A percentile compares a stretch with the other conserved stretches of the same genome.
Evolutionary conservation across 257 asterid genomes (phyloP).

Genomic region (Gardenia jasminoides): DNA sequence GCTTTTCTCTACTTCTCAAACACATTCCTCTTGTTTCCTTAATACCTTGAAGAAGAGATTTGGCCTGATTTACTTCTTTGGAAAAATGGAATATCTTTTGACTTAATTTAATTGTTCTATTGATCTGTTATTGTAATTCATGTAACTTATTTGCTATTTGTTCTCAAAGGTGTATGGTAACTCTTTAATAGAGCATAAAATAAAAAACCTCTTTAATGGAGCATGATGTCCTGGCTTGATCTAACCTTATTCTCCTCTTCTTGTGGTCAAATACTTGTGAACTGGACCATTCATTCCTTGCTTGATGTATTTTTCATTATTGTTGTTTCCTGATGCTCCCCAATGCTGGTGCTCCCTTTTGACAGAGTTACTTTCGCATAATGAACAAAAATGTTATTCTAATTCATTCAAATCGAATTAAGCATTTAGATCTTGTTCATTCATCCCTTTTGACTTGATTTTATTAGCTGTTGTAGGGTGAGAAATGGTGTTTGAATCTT

Average conservation of each 20-base stretch:
- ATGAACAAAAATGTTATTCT: too few relatives aligned
- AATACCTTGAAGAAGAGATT: not conserved
- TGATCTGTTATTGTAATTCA: not conserved
- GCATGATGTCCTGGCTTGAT: not conserved
- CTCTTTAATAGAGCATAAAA: too few relatives aligned
- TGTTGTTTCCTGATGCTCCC: not conserved
- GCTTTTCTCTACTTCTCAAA: not conserved
- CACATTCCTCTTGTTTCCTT: not conserved
- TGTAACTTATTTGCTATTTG: not conserved
- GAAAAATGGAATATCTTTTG: too few relatives aligned
- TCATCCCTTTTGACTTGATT: not conserved
- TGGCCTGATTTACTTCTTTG: too few relatives aligned
- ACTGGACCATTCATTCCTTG: too few relatives aligned
- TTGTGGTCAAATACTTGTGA: not conserved
- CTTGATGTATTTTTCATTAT: too few relatives aligned
- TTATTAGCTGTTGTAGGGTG: not conserved
- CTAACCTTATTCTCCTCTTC: not conserved
- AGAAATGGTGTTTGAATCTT: not conserved
- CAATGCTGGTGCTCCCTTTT: too few relatives aligned
- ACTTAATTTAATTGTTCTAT: not conserved
- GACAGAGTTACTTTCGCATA: too few relatives aligned
- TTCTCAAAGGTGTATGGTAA: not conserved
- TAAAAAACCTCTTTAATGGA: too few relatives aligned
- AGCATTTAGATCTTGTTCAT: not conserved
- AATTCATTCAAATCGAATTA: not conserved